phyloP scores from a whole-genome alignment of 1,284 basidiomycete species.

The Mycena sp. region DNA sequence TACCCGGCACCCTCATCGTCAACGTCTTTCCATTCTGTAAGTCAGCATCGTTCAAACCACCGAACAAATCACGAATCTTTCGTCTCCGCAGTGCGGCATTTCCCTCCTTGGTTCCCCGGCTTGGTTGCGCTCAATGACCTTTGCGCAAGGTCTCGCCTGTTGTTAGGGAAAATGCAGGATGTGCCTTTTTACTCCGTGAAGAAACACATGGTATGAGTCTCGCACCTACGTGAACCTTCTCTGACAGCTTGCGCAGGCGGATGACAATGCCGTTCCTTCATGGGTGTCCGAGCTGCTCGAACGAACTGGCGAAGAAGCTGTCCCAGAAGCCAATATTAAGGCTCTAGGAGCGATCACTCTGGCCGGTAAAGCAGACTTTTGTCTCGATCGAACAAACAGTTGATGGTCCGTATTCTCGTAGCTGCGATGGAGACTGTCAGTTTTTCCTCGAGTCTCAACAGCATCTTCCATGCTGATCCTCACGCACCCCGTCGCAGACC shows the following conservation, averaged over 20 bases:
- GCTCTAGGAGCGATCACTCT: slow-evolving; percentile 27
- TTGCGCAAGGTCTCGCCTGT: slow-evolving; percentile 25
- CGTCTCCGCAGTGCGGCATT: slow-evolving; percentile 21
- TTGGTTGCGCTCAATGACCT: slow-evolving; percentile 22
- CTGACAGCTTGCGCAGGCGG: slow-evolving; percentile 1
- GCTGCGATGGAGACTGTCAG: slow-evolving; percentile 29
- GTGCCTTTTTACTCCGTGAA: slow-evolving; percentile 28
- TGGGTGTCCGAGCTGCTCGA: slow-evolving; percentile 29
- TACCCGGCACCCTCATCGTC: slow-evolving; percentile 27
- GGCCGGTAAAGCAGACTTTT: background rate
- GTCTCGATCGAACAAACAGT: background rate
- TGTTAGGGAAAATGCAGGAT: slow-evolving; percentile 27
- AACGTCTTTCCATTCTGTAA: slow-evolving; percentile 30
- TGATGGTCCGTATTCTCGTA: background rate
- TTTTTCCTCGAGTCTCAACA: background rate
- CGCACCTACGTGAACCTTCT: too few relatives aligned
- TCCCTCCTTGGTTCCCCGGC: slow-evolving; percentile 27
- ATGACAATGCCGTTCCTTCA: slow-evolving; percentile 26
- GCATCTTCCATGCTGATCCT: background rate
- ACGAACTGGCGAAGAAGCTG: slow-evolving; percentile 13
- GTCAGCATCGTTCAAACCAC: too few relatives aligned
- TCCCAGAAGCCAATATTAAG: slow-evolving; percentile 28
- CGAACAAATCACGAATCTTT: too few relatives aligned
- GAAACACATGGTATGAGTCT: slow-evolving; percentile 21
- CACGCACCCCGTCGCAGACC: slow-evolving; percentile 4